phyloP scores from a whole-genome alignment of 805 yeast species.

The Ogataea ganodermae region DNA sequence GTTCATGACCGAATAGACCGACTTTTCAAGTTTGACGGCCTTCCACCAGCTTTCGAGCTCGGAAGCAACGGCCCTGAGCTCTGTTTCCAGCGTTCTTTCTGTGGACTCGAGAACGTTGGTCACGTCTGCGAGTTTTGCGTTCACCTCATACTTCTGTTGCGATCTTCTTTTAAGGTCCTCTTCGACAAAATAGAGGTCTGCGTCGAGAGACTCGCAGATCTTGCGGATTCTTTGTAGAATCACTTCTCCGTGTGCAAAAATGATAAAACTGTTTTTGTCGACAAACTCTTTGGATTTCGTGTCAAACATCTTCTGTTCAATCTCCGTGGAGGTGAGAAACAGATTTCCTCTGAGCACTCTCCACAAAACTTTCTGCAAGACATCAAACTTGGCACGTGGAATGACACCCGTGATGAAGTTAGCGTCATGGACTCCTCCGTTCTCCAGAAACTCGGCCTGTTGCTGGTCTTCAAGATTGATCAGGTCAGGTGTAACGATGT shows the following conservation, averaged over 20 bases:
- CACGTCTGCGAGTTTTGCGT: slow-evolving; percentile 54
- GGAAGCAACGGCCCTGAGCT: slow-evolving; percentile 61
- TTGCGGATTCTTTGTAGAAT: slow-evolving; percentile 71
- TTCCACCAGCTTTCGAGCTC: slow-evolving; percentile 65
- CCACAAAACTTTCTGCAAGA: slow-evolving; percentile 85
- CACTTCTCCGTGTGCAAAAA: slow-evolving; percentile 87
- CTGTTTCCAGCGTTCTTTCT: slow-evolving; percentile 59
- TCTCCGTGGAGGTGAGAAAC: slow-evolving; percentile 71
- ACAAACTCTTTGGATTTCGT: slow-evolving; percentile 54
- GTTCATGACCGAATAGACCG: slow-evolving; percentile 61
- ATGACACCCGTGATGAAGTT: slow-evolving; percentile 81
- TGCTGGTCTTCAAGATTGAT: slow-evolving; percentile 33
- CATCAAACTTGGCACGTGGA: slow-evolving; percentile 63
- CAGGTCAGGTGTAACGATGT: slow-evolving; percentile 27
- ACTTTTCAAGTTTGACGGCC: slow-evolving; percentile 53
- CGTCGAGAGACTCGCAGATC: slow-evolving; percentile 89
- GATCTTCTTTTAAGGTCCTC: slow-evolving; percentile 40
- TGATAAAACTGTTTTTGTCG: slow-evolving; percentile 79
- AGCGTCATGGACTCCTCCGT: slow-evolving; percentile 40
- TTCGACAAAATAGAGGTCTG: slow-evolving; percentile 67
- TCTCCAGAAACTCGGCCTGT: slow-evolving; percentile 42
- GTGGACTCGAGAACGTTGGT: slow-evolving; percentile 50
- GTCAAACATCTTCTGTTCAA: slow-evolving; percentile 69
- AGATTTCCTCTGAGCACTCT: slow-evolving; percentile 91
- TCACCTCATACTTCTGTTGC: slow-evolving; percentile 42